Evolutionary conservation across 73 alveolate species (phyloP).

Genomic region (Paramecium tetraurelia): DNA sequence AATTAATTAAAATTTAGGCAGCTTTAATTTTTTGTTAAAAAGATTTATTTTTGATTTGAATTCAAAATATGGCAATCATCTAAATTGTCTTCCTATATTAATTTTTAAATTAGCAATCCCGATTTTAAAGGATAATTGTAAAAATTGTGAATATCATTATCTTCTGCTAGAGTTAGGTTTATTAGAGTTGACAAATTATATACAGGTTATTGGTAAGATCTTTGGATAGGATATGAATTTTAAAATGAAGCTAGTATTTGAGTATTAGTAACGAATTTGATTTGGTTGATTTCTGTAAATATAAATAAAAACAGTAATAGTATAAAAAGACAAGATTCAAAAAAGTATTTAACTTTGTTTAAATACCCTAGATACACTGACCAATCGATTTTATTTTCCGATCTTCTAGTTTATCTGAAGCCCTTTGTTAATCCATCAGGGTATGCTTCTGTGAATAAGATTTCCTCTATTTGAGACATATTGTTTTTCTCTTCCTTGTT

Average conservation of each 20-base stretch:
- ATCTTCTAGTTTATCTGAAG: background rate
- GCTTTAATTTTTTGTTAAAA: background rate
- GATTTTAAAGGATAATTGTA: background rate
- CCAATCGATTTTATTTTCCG: conserved; percentile 13
- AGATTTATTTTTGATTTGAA: background rate
- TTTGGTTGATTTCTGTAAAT: background rate
- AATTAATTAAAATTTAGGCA: background rate
- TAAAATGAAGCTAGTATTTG: background rate
- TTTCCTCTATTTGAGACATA: background rate
- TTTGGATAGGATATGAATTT: background rate
- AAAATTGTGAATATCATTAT: background rate
- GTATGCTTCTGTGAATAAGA: background rate
- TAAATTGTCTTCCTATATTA: background rate
- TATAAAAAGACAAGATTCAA: conserved; percentile 27
- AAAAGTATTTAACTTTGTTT: background rate
- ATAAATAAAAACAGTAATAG: background rate
- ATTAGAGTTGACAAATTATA: background rate
- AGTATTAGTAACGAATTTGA: background rate
- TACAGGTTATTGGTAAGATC: background rate
- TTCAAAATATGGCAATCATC: background rate
- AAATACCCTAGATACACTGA: background rate
- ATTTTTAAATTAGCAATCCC: background rate
- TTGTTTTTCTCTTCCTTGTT: background rate
- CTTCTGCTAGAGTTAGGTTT: background rate
- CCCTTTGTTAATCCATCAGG: background rate